Evolutionary conservation across 192 early-diverging fungal genomes (phyloP).

Genomic region (Paraglomus occultum): DNA sequence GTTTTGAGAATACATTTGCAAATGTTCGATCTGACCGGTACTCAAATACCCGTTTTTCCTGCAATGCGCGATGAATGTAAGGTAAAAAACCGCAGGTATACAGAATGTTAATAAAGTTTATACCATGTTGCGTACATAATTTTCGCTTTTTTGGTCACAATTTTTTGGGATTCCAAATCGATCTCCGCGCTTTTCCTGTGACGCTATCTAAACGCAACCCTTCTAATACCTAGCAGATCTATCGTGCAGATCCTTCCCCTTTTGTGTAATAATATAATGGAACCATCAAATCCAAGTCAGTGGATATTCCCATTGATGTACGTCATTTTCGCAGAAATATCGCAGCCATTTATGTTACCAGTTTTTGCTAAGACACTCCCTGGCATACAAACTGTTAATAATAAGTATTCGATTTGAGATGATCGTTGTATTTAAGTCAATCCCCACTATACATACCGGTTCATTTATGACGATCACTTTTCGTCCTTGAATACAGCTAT

Average conservation of each 20-base stretch:
- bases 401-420: too few species aligned
- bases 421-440: not conserved
- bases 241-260: not conserved
- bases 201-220: too few species aligned
- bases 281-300: not conserved
- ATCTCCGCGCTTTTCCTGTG: too few species aligned
- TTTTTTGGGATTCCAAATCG: too few species aligned
- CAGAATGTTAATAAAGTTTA: too few species aligned
- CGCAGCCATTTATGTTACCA: not conserved
- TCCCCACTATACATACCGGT: not conserved
- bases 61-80: conserved; percentile 4
- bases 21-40: too few species aligned
- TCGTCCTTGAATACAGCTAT: conserved; percentile 2
- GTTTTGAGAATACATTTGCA: too few species aligned
- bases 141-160: too few species aligned
- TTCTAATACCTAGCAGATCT: too few species aligned
- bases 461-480: not conserved
- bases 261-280: conserved; percentile 2
- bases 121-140: too few species aligned
- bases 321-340: conserved; percentile 5
- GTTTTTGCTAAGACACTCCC: not conserved
- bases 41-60: conserved; percentile 6
- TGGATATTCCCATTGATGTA: not conserved
- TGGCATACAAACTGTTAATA: not conserved
- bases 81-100: conserved; percentile 4